Base-by-base conservation (phyloP, 495 filamentous ascomycete genomes). In the Daldinia caldariorum region DNA sequence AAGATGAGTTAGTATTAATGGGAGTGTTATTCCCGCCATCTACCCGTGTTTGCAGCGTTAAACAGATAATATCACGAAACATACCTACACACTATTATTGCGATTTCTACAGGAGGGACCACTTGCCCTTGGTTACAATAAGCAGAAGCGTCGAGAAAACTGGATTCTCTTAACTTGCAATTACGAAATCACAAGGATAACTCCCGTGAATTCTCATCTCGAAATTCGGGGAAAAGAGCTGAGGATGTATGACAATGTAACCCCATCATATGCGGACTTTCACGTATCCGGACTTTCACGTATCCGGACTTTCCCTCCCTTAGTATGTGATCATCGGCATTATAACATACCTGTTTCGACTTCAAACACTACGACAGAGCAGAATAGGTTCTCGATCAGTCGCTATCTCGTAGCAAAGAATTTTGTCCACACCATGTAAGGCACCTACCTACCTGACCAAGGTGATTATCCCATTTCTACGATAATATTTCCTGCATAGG, bases 261-360 rank as follows among this genome's bases (percentile, higher is more conserved):
- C 49, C 49, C 49, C 22, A 29, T 18, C 49, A 49, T 39, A 18
- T 35, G 39, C 61, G n/a, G n/a, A n/a, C n/a, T n/a, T n/a, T n/a
- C n/a, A n/a, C n/a, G n/a, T n/a, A n/a, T n/a, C n/a, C n/a, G 7
- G 34, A 70, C 14, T 60, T 51, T 51, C 67, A 66, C 57, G 61
- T 70, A 61, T 70, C 67, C 39, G 35, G 50, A 60, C 56, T 60
- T 55, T 51, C 39, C 56, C 51, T 34, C 56, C 47, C 45, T 51
- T 32, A 43, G n/a, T 32, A 65, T 35, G 35, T 31, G n/a, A 22
- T 22, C 37, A 55, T 43, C 26, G 37, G n/a, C 7, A 31, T n/a
- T 20, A 16, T 9, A 20, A 22, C 37, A 20, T n/a, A n/a, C n/a
- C n/a, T n/a, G n/a, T n/a, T 45, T 37, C 34, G 34, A 29, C 43